These are phyloP conservation scores for Chlorophyllum brunneum DNA, from an alignment of 768 basidiomycete species.

Conservation along the genomic window DNA sequence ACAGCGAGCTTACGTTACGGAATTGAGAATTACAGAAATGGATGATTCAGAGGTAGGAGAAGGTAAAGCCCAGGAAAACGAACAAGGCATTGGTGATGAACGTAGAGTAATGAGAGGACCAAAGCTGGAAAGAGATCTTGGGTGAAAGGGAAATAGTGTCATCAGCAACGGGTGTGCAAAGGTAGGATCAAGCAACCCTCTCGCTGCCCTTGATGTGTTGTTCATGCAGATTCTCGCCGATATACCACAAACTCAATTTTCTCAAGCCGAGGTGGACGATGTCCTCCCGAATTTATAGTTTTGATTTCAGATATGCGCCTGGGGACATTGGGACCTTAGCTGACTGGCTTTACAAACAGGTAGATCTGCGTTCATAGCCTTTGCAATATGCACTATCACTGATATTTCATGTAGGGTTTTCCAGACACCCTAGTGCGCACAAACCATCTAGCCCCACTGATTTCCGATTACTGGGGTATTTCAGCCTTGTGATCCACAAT, in stretches of 20 bases:
- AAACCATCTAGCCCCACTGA: background rate
- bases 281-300: background rate
- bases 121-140: too few species aligned
- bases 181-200: background rate
- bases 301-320: background rate
- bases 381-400: background rate
- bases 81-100: too few species aligned
- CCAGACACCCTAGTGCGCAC: background rate
- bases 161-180: too few species aligned
- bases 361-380: background rate
- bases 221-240: background rate
- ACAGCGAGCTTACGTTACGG: too few species aligned
- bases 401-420: background rate
- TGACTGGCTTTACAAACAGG: background rate
- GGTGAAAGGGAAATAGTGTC: too few species aligned
- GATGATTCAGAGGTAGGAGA: too few species aligned
- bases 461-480: background rate
- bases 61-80: too few species aligned
- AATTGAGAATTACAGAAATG: too few species aligned
- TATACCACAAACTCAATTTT: background rate
- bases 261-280: too few species aligned
- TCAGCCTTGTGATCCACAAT: background rate
- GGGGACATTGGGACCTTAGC: background rate
- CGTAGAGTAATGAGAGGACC: too few species aligned
- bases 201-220: background rate